Percentiles rank a stretch among this genome's conserved stretches.
Conservation (phyloP, 2,329 filamentous ascomycete species). For the Neobulgaria alba region DNA sequence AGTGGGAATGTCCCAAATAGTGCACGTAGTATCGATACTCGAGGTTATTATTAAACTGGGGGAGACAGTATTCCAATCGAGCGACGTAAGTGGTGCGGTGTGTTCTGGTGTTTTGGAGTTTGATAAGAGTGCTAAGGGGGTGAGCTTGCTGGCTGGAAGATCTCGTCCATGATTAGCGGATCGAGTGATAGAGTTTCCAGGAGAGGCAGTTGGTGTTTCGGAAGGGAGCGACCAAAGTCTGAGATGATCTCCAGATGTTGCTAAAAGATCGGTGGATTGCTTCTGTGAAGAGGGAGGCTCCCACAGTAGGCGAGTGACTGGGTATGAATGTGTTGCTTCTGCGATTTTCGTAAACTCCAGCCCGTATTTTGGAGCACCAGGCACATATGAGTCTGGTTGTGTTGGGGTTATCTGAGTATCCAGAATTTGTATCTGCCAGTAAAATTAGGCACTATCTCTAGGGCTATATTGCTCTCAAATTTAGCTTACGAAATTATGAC, state of each 20-base stretch:
- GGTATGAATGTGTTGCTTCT: slow-evolving; percentile 95
- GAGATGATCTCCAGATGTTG: slow-evolving; percentile 90
- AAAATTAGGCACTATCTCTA: slow-evolving; percentile 4
- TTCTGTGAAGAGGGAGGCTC: slow-evolving; percentile 93
- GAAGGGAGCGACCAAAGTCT: slow-evolving; percentile 86
- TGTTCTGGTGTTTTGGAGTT: slow-evolving; percentile 99
- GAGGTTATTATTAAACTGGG: slow-evolving; percentile 97
- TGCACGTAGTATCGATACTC: slow-evolving; percentile 97
- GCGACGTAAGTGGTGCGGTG: slow-evolving; percentile 87
- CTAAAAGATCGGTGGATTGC: slow-evolving; percentile 87
- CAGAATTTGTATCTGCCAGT: slow-evolving; percentile 81
- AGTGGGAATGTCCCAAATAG: slow-evolving; percentile 98
- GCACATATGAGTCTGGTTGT: slow-evolving; percentile 57
- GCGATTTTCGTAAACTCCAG: slow-evolving; percentile 90
- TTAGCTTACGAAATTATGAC: slow-evolving; percentile 80
- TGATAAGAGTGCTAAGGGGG: slow-evolving; percentile 82
- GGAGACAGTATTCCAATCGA: slow-evolving; percentile 97
- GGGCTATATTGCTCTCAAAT: neutral
- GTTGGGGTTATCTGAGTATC: slow-evolving; percentile 74
- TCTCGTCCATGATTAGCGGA: slow-evolving; percentile 51
- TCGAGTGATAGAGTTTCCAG: slow-evolving; percentile 60
- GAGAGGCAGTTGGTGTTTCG: slow-evolving; percentile 44
- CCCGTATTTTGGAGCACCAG: slow-evolving; percentile 63
- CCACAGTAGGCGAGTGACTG: slow-evolving; percentile 91
- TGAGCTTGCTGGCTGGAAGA: slow-evolving; percentile 67